Percentiles rank a stretch among this genome's conserved stretches.
Evolutionary conservation across 163 green algal genomes (phyloP).

Genomic region (Scenedesmus sp.): DNA sequence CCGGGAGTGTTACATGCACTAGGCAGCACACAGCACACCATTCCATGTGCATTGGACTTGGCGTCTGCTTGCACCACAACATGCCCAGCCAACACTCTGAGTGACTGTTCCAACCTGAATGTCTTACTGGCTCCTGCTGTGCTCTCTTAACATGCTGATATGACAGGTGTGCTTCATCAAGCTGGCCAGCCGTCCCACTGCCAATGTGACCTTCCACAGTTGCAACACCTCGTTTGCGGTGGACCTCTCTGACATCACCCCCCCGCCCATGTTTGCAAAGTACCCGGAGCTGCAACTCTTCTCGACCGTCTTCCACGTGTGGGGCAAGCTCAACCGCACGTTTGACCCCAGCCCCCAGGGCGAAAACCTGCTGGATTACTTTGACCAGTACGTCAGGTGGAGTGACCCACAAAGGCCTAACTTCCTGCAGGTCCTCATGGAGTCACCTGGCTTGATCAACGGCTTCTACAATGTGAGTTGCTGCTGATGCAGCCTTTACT

Average conservation of each 20-base stretch:
- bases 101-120: background rate
- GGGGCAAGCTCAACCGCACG: slow-evolving; percentile 60
- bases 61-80: background rate
- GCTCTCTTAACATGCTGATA: background rate
- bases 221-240: slow-evolving; percentile 59
- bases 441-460: slow-evolving; percentile 50
- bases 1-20: background rate
- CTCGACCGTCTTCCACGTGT: slow-evolving; percentile 58
- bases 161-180: slow-evolving; percentile 57
- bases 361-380: slow-evolving; percentile 56
- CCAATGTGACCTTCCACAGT: slow-evolving; percentile 54
- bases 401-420: slow-evolving; percentile 30
- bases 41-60: background rate
- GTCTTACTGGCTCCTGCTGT: background rate
- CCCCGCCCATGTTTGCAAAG: slow-evolving; percentile 33
- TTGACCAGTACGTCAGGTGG: slow-evolving; percentile 62
- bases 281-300: slow-evolving; percentile 54
- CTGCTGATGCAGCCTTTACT: background rate
- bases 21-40: background rate
- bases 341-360: slow-evolving; percentile 41
- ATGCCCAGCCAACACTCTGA: no score
- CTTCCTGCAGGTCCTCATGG: slow-evolving; percentile 57
- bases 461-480: slow-evolving; percentile 56
- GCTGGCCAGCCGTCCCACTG: slow-evolving; percentile 24
- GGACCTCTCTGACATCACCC: slow-evolving; percentile 51